A percentile compares a stretch with the other conserved stretches of the same genome.
phyloP scores from a whole-genome alignment of 768 basidiomycete genomes.

The Candolleomyces eurysporus region DNA sequence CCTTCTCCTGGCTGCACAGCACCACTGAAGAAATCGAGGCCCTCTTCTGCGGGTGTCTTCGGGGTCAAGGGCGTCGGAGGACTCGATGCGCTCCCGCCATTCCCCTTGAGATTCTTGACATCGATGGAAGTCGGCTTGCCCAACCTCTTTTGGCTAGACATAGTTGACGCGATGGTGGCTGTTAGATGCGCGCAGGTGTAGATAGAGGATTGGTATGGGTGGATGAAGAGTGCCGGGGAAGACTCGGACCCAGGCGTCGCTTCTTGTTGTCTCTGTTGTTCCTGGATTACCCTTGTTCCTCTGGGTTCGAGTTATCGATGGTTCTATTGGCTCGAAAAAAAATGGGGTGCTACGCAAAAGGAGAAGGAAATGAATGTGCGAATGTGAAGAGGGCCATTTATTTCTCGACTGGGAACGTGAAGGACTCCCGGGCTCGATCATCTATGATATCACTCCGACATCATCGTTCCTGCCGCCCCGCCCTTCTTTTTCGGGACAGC shows the following conservation, averaged over 20 bases:
- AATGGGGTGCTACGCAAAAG: background rate
- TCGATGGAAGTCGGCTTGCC: conserved; percentile 11
- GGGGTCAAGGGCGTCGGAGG: conserved; percentile 50
- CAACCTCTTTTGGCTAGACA: conserved; percentile 23
- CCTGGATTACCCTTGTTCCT: background rate
- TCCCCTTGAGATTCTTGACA: conserved; percentile 1
- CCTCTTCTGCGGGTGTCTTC: conserved; percentile 92
- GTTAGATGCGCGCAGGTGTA: background rate
- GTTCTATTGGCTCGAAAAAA: background rate
- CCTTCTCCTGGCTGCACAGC: conserved; percentile 47
- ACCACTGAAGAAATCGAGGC: conserved; percentile 81
- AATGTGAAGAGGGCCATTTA: background rate
- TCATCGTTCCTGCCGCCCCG: too few species aligned
- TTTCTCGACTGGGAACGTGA: background rate
- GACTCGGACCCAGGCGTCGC: background rate
- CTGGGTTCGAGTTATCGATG: background rate
- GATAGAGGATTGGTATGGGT: background rate
- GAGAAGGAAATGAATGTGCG: background rate
- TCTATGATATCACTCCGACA: too few species aligned
- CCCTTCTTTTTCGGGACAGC: background rate
- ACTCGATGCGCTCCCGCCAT: conserved; percentile 18
- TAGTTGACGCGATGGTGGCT: conserved; percentile 8
- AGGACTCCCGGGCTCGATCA: too few species aligned
- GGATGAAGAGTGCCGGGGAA: background rate
- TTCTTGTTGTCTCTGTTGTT: background rate